These are phyloP conservation scores for Calvatia gigantea DNA, from an alignment of 768 basidiomycete genomes.

Conservation along the genomic window DNA sequence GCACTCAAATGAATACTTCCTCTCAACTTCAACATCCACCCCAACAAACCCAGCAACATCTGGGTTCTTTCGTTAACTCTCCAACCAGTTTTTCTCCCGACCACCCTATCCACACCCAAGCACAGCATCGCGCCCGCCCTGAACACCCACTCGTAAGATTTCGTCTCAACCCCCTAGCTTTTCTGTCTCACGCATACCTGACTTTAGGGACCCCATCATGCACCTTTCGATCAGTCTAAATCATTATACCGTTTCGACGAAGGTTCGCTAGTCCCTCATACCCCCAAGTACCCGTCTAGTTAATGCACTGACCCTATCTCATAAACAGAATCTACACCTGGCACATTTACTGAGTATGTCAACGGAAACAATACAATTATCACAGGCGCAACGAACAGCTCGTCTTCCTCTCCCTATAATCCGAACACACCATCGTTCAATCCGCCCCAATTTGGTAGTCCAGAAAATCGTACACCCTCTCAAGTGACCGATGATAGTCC, in stretches of 20 bases:
- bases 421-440: neutral
- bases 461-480: neutral
- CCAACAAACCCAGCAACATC: neutral
- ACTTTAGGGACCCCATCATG: neutral
- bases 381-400: neutral
- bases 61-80: neutral
- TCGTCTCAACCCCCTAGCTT: too few relatives aligned
- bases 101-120: neutral
- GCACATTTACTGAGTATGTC: neutral
- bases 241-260: slow-evolving; percentile 8
- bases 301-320: too few relatives aligned
- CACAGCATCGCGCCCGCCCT: neutral
- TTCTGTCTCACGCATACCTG: neutral
- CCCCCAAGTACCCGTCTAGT: neutral
- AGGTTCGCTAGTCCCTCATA: neutral
- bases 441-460: slow-evolving; percentile 1
- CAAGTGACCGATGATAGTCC: slow-evolving; percentile 5
- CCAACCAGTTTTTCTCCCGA: neutral
- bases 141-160: neutral
- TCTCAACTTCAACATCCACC: neutral
- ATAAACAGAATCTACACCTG: too few relatives aligned
- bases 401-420: slow-evolving; percentile 6
- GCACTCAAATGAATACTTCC: neutral
- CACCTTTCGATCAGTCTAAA: neutral
- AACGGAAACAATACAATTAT: neutral